Conservation (phyloP, 2,329 filamentous ascomycete species). For the Exophiala aquamarina region DNA sequence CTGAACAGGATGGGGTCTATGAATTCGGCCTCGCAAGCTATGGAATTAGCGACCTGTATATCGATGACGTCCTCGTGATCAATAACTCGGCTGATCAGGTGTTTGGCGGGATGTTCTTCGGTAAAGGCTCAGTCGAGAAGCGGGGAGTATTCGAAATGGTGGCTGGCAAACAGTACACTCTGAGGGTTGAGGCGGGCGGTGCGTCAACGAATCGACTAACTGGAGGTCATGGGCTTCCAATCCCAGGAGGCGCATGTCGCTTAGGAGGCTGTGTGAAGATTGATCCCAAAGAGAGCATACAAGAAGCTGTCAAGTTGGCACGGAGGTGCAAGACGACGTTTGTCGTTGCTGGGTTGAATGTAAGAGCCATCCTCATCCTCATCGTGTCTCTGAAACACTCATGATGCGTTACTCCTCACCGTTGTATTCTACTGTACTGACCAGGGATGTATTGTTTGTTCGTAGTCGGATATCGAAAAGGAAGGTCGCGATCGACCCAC, state of each 20-base stretch:
- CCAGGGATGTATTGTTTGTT: too few relatives aligned
- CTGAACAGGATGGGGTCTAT: neutral
- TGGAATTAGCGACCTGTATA: neutral
- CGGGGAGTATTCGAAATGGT: neutral
- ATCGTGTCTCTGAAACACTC: neutral
- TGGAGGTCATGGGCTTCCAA: constrained; percentile 35
- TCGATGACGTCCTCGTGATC: neutral
- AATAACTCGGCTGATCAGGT: constrained; percentile 54
- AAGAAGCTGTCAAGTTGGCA: neutral
- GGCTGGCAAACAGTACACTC: neutral
- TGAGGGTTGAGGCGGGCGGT: neutral
- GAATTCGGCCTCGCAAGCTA: neutral
- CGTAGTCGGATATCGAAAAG: neutral
- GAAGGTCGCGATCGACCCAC: constrained; percentile 46
- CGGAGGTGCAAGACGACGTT: neutral
- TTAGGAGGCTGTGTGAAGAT: neutral
- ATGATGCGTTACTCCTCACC: too few relatives aligned
- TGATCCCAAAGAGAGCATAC: neutral
- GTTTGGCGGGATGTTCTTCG: constrained; percentile 44
- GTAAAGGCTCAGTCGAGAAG: neutral
- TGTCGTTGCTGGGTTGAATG: neutral
- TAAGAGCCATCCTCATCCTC: neutral
- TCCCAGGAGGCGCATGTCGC: neutral
- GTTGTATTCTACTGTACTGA: too few relatives aligned
- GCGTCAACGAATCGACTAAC: constrained; percentile 37